phyloP scores from a whole-genome alignment of 345 rosid genomes.

The Camelina sativa region DNA sequence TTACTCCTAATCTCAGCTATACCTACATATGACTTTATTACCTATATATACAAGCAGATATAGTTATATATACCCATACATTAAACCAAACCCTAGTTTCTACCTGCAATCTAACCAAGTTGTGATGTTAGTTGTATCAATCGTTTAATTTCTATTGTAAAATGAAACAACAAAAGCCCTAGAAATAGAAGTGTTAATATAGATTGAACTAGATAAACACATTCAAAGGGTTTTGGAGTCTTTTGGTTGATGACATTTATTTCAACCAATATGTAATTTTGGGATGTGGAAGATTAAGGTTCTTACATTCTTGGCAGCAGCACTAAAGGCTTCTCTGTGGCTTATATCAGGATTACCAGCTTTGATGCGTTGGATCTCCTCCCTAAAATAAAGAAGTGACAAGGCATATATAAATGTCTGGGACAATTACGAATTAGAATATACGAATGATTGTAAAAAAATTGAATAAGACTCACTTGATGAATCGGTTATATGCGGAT shows the following conservation, averaged over 20 bases:
- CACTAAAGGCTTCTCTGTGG: slow-evolving; percentile 99
- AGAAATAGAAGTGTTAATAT: neutral
- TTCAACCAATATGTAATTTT: neutral
- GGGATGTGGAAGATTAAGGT: slow-evolving; percentile 26
- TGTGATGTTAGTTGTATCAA: slow-evolving; percentile 1
- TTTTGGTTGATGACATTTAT: neutral
- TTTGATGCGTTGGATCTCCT: slow-evolving; percentile 99
- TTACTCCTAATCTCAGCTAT: slow-evolving; percentile 37
- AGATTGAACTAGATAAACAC: too few relatives aligned
- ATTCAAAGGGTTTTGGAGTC: neutral
- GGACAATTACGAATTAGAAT: neutral
- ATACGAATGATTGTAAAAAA: neutral
- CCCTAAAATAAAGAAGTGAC: slow-evolving; percentile 57
- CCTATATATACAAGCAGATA: neutral
- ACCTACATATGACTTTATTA: slow-evolving; percentile 10
- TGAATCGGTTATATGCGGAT: slow-evolving; percentile 99
- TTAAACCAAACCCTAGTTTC: slow-evolving; percentile 35
- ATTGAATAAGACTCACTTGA: slow-evolving; percentile 65
- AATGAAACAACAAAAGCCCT: neutral
- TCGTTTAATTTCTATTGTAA: neutral
- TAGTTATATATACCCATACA: neutral
- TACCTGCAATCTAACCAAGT: slow-evolving; percentile 6
- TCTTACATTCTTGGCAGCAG: slow-evolving; percentile 99
- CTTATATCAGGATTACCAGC: slow-evolving; percentile 98
- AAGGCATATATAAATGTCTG: slow-evolving; percentile 2